Base-by-base conservation (phyloP, 176 grass and related monocot genomes). In the Cenchrus americanus region DNA sequence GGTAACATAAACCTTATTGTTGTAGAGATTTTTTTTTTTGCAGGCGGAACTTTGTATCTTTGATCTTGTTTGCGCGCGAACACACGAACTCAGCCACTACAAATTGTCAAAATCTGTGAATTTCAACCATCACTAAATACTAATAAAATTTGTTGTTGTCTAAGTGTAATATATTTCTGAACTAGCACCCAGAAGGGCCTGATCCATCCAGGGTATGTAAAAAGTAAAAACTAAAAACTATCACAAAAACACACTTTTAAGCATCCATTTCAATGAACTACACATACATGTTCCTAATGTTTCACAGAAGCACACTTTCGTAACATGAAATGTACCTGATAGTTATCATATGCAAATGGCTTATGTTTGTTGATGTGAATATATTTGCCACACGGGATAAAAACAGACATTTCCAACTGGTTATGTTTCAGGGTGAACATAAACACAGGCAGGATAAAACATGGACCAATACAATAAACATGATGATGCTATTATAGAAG, bases 141-240 rank as follows among this genome's bases (percentile, higher is more conserved):
- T 67, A 49, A 41, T 57, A 8, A 86, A 43, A 23, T 68, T 24
- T 18, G 64, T 69, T 75, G 66, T 81, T 27, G 17, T 50, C 55
- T 59, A 71, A 66, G 23, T 42, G 53, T 73, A 48, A 66, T 32
- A 47, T 61, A 69, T 32, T 69, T 89, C n/a, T 62, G 74, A 85
- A 85, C 14, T 5, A 80, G 79, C 15, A 44, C 6, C 17, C 0
- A 76, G 7, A 52, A 46, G 10, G 13, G 37, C 23, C 27, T 74
- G 32, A 46, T 74, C 75, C 6, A 10, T 65, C 54, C 63, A 22
- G 7, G 21, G 7, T 55, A 19, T 15, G 27, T 30, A 30, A 30
- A 30, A 30, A 30, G 18, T 57, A n/a, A 12, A 75, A 55, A 55
- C 73, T 57, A n/a, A 12, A 75, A 55, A 55, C 73, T 59, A 62